A percentile compares a stretch with the other conserved stretches of the same genome.
phyloP scores from a whole-genome alignment of 2,329 filamentous ascomycete species.

The Dothidotthia symphoricarpi region DNA sequence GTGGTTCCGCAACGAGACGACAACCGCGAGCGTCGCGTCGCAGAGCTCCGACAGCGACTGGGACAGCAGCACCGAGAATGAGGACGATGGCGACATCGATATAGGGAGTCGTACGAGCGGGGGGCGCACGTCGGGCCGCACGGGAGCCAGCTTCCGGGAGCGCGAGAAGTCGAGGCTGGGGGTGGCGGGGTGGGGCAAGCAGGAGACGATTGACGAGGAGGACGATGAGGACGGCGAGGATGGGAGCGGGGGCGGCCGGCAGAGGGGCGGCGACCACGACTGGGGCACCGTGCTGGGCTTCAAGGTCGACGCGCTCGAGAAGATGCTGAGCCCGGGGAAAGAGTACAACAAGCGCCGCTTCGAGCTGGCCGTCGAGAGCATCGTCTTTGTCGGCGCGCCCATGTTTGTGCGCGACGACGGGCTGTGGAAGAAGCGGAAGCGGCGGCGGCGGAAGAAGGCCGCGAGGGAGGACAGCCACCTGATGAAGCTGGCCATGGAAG shows the following conservation, averaged over 20 bases:
- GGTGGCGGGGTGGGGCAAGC: conserved; percentile 30
- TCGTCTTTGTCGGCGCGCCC: conserved; percentile 43
- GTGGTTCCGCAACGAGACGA: conserved; percentile 41
- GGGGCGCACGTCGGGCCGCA: conserved; percentile 32
- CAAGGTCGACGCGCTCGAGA: conserved; percentile 42
- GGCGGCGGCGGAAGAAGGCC: conserved; percentile 31
- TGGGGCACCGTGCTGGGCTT: conserved; percentile 44
- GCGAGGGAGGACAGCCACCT: not conserved
- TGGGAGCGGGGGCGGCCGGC: conserved; percentile 9
- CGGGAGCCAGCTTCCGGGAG: conserved; percentile 20
- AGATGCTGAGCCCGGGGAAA: conserved; percentile 39
- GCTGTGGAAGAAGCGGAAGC: conserved; percentile 40
- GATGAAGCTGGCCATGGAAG: conserved; percentile 14
- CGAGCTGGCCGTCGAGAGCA: conserved; percentile 42
- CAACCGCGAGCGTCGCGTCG: conserved; percentile 37
- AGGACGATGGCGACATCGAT: conserved; percentile 37
- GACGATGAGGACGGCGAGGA: conserved; percentile 26
- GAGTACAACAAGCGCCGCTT: conserved; percentile 44
- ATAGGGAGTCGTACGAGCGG: conserved; percentile 37
- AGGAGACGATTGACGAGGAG: conserved; percentile 41
- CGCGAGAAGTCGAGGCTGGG: conserved; percentile 28
- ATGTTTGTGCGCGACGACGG: conserved; percentile 45
- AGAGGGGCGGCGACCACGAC: conserved; percentile 34
- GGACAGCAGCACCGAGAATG: conserved; percentile 38
- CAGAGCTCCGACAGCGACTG: conserved; percentile 38